Conservation (phyloP, 2,329 filamentous ascomycete species). For the Fragosphaeria purpurea region DNA sequence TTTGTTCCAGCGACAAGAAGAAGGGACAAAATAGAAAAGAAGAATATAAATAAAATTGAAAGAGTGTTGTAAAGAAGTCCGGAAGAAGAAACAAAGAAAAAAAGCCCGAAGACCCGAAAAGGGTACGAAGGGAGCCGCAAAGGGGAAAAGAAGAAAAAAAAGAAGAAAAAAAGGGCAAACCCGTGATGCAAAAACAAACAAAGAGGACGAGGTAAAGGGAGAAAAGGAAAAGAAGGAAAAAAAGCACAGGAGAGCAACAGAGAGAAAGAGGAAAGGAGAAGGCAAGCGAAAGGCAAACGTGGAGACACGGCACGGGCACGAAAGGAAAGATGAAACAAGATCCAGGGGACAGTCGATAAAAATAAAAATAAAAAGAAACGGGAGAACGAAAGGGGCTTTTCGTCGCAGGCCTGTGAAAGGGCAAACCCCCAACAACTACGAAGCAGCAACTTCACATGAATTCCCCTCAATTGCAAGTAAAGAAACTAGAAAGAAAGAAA, state of each 20-base stretch:
- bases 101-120: neutral
- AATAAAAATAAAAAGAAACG: neutral
- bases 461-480: no score
- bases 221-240: slow-evolving; percentile 1
- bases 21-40: neutral
- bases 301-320: slow-evolving; percentile 1
- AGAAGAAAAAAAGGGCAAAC: neutral
- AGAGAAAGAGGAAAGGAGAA: slow-evolving; percentile 7
- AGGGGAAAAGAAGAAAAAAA: neutral
- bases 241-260: slow-evolving; percentile 5
- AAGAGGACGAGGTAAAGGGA: neutral
- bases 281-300: slow-evolving; percentile 1
- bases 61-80: no score
- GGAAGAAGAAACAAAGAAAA: neutral
- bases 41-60: neutral
- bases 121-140: neutral
- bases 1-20: neutral
- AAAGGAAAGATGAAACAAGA: slow-evolving; percentile 4
- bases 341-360: neutral
- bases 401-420: no score
- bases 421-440: no score
- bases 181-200: neutral
- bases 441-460: no score
- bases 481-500: no score
- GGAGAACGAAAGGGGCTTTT: no score